Evolutionary conservation across 2,329 filamentous ascomycete species (phyloP).

Genomic region (Beauveria bassiana): DNA sequence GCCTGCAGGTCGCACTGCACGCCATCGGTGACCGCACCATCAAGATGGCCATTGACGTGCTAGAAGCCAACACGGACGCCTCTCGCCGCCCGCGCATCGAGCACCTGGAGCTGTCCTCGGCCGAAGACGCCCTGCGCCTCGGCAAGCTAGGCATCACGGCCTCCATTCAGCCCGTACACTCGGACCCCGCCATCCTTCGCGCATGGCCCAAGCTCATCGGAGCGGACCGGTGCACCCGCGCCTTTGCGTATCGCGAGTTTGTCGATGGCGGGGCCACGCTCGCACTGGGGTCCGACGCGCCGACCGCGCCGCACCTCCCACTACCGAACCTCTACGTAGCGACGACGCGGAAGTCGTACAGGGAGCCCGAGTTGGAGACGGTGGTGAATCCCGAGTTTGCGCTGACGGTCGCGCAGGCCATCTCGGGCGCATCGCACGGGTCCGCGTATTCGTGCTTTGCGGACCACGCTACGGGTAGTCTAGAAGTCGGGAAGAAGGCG

Average conservation of each 20-base stretch:
- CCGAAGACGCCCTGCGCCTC: conserved; percentile 47
- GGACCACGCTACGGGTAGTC: conserved; percentile 43
- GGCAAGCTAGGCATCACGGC: conserved; percentile 49
- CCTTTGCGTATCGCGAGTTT: conserved; percentile 54
- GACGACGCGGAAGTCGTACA: conserved; percentile 46
- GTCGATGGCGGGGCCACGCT: conserved; percentile 40
- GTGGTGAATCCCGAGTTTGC: conserved; percentile 46
- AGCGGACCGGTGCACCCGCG: conserved; percentile 40
- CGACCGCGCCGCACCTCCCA: conserved; percentile 44
- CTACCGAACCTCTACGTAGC: conserved; percentile 46
- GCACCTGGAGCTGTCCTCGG: conserved; percentile 52
- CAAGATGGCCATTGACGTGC: conserved; percentile 47
- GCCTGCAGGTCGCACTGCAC: conserved; percentile 55
- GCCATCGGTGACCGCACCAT: conserved; percentile 58
- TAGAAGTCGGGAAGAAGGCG: conserved; percentile 45
- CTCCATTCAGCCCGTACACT: conserved; percentile 48
- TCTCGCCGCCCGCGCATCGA: conserved; percentile 54
- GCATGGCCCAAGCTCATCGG: conserved; percentile 50
- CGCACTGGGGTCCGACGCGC: conserved; percentile 46
- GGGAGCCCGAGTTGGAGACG: conserved; percentile 34
- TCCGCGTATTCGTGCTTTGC: conserved; percentile 52
- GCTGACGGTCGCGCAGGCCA: conserved; percentile 43
- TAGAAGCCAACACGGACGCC: conserved; percentile 35
- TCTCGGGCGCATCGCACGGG: conserved; percentile 46
- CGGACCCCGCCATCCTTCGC: conserved; percentile 47